Evolutionary conservation across 2,329 filamentous ascomycete genomes (phyloP), one percentile per base, ranked within the genome.

Genomic region (Fusarium buxicola): DNA sequence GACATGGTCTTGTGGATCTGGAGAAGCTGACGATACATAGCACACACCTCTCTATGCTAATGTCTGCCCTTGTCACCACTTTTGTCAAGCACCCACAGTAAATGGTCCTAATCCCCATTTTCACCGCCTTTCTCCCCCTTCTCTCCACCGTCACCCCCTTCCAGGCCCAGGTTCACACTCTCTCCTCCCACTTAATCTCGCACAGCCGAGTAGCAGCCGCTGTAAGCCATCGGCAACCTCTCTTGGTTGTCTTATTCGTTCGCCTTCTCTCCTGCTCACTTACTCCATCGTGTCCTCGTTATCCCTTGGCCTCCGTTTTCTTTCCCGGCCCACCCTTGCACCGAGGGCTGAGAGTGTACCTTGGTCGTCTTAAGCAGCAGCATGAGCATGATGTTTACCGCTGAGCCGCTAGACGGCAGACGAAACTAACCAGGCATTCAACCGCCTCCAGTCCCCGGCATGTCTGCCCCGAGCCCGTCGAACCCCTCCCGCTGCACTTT

Each of bases 401-500:
- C 43, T 63, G 48, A 55, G 52, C 56, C 55, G 51, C 53, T 55
- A 49, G 50, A 25, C 55, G 39, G 32, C 55, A 57, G 30, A 55
- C 48, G 45, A 38, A 40, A 50, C 55, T 45, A 53, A 47, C 40
- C 52, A 53, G 55, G 43, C 48, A 50, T 46, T 61, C 58, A 55
- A 41, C 41, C 48, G 41, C 31, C 39, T 51, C 55, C 65, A 58
- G 56, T 57, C 52, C 61, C 50, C 47, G 62, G 44, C 49, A 72
- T 69, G 60, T 73, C 70, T 64, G 59, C 60, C 45, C 71, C 81
- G 64, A 90, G 77, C 27, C 81, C 81, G 52, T 74, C 74, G 72
- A 92, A 92, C 6, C 89, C 89, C 65, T 91, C 86, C 61, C 83
- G 84, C 61, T 84, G 79, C 38, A 92, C 86, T 74, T 92, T 92